Conservation (phyloP, 2,329 filamentous ascomycete genomes). For the Venturia oleaginea region DNA sequence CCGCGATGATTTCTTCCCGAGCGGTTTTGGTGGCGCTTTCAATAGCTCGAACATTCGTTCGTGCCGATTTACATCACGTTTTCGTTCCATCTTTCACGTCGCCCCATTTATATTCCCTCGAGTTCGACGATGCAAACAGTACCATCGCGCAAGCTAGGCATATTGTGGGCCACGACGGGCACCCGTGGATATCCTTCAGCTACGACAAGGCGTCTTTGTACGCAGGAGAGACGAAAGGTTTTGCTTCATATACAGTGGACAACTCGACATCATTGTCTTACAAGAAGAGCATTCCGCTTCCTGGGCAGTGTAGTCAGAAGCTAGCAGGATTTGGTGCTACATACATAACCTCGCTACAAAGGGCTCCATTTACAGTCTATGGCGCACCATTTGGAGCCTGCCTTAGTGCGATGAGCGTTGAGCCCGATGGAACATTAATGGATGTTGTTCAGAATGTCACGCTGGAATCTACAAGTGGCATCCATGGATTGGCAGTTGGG, state of each 20-base stretch:
- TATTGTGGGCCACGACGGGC: slow-evolving; percentile 71
- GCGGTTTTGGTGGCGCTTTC: background rate
- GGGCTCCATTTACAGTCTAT: slow-evolving; percentile 74
- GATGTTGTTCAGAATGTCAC: slow-evolving; percentile 63
- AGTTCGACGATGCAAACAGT: slow-evolving; percentile 74
- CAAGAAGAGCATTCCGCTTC: slow-evolving; percentile 54
- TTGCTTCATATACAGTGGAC: slow-evolving; percentile 14
- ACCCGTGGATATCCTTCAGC: slow-evolving; percentile 89
- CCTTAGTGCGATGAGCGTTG: slow-evolving; percentile 60
- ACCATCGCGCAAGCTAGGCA: slow-evolving; percentile 67
- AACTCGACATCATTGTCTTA: slow-evolving; percentile 51
- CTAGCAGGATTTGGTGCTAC: slow-evolving; percentile 55
- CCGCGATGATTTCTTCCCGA: background rate
- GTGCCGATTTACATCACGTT: slow-evolving; percentile 72
- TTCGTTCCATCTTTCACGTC: slow-evolving; percentile 91
- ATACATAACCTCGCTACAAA: slow-evolving; percentile 70
- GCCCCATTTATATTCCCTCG: slow-evolving; percentile 80
- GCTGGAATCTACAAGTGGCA: slow-evolving; percentile 59
- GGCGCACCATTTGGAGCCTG: slow-evolving; percentile 68
- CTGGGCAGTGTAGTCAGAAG: background rate
- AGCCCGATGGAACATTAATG: slow-evolving; percentile 45
- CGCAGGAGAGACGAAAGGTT: slow-evolving; percentile 1
- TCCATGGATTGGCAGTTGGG: slow-evolving; percentile 77
- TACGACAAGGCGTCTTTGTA: slow-evolving; percentile 33
- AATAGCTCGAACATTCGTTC: background rate